Evolutionary conservation across 306 rosid genomes (phyloP).

Genomic region (Ziziphus jujuba): DNA sequence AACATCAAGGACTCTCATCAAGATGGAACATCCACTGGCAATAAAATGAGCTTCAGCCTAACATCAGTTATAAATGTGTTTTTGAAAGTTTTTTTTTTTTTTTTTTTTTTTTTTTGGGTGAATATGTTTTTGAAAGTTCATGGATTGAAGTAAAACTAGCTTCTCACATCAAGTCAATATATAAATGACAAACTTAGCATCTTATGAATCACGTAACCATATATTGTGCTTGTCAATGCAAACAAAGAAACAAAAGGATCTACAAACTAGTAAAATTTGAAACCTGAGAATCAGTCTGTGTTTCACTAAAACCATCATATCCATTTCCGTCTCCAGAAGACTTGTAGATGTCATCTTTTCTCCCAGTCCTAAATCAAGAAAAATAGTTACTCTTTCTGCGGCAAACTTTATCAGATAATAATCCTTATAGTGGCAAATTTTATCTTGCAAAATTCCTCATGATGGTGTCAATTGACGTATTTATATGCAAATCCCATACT

Average conservation of each 20-base stretch:
- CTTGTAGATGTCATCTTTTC: conserved; percentile 46
- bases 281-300: conserved; percentile 97
- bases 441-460: too few relatives aligned
- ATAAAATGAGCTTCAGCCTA: conserved; percentile 19
- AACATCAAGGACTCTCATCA: conserved; percentile 19
- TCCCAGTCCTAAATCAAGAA: conserved; percentile 38
- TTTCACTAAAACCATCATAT: conserved; percentile 80
- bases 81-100: too few relatives aligned
- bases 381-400: too few relatives aligned
- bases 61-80: not conserved
- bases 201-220: not conserved
- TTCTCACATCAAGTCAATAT: too few relatives aligned
- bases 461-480: not conserved
- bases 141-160: too few relatives aligned
- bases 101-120: too few relatives aligned
- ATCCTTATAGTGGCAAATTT: too few relatives aligned
- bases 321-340: conserved; percentile 41
- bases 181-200: not conserved
- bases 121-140: too few relatives aligned
- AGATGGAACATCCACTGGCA: conserved; percentile 19
- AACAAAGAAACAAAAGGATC: conserved; percentile 15
- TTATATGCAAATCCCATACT: not conserved
- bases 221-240: not conserved
- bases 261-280: conserved; percentile 13
- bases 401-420: too few relatives aligned